Conservation (phyloP, 495 filamentous ascomycete species). For the Aspergillus taichungensis region DNA sequence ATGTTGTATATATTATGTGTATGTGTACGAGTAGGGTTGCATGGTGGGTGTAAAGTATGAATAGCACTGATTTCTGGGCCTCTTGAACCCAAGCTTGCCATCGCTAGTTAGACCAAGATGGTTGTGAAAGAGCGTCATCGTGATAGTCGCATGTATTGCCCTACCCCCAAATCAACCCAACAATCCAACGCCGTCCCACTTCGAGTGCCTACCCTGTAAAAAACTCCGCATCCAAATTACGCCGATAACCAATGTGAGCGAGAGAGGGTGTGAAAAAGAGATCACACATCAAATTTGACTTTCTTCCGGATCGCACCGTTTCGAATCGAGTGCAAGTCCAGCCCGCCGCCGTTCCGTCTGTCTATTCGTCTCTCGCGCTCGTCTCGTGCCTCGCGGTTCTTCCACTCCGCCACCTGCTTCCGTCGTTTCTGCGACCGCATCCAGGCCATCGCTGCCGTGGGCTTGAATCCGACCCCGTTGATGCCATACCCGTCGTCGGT, state of each 20-base stretch:
- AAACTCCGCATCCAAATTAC: neutral
- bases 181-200: too few species aligned
- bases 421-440: slow-evolving; percentile 63
- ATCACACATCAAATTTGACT: slow-evolving; percentile 35
- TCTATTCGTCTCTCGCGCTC: slow-evolving; percentile 67
- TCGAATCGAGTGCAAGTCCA: slow-evolving; percentile 24
- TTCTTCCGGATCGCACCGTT: slow-evolving; percentile 32
- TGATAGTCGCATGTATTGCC: too few species aligned
- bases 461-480: slow-evolving; percentile 86
- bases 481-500: slow-evolving; percentile 73
- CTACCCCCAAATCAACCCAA: too few species aligned
- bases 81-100: too few species aligned
- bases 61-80: too few species aligned
- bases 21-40: too few species aligned
- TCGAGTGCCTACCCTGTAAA: too few species aligned
- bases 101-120: too few species aligned
- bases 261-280: neutral
- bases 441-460: slow-evolving; percentile 75
- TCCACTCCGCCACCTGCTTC: slow-evolving; percentile 80
- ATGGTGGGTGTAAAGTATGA: too few species aligned
- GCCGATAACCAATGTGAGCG: neutral
- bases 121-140: too few species aligned
- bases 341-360: slow-evolving; percentile 40
- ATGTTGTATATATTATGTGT: slow-evolving; percentile 12
- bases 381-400: slow-evolving; percentile 71